Conservation (phyloP, 1,139 yeast genomes). For the Zygoascus meyerae region DNA sequence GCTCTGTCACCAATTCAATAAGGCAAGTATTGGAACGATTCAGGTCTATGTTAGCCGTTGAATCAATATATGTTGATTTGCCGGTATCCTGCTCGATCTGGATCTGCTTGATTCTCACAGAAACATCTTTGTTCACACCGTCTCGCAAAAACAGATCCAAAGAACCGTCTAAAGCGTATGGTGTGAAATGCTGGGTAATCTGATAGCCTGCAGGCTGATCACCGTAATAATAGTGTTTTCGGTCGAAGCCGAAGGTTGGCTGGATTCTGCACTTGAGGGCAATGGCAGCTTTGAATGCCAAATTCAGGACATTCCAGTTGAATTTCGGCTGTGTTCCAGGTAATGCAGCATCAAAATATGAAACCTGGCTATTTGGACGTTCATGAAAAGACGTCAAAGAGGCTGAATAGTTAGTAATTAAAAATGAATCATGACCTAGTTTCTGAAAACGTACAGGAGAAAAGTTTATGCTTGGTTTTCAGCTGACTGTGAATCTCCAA, state of each 20-base stretch:
- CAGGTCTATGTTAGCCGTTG: slow-evolving; percentile 50
- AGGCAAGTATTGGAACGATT: slow-evolving; percentile 84
- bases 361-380: slow-evolving; percentile 62
- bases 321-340: slow-evolving; percentile 92
- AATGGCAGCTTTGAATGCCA: slow-evolving; percentile 68
- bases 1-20: slow-evolving; percentile 86
- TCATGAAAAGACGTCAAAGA: slow-evolving; percentile 40
- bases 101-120: slow-evolving; percentile 55
- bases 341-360: slow-evolving; percentile 76
- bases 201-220: slow-evolving; percentile 97
- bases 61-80: slow-evolving; percentile 56
- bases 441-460: slow-evolving; percentile 48
- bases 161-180: slow-evolving; percentile 66
- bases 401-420: slow-evolving; percentile 19
- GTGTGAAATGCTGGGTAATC: slow-evolving; percentile 82
- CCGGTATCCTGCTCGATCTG: slow-evolving; percentile 97
- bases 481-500: slow-evolving; percentile 91
- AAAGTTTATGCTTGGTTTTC: slow-evolving; percentile 65
- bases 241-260: slow-evolving; percentile 61
- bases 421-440: slow-evolving; percentile 26
- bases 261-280: slow-evolving; percentile 63
- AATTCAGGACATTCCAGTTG: slow-evolving; percentile 66
- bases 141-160: slow-evolving; percentile 50
- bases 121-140: slow-evolving; percentile 36
- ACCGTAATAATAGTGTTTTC: slow-evolving; percentile 93